Percentiles rank a stretch among this genome's conserved stretches.
Conservation (phyloP, 805 yeast genomes). For the Kazachstania bromeliacearum region DNA sequence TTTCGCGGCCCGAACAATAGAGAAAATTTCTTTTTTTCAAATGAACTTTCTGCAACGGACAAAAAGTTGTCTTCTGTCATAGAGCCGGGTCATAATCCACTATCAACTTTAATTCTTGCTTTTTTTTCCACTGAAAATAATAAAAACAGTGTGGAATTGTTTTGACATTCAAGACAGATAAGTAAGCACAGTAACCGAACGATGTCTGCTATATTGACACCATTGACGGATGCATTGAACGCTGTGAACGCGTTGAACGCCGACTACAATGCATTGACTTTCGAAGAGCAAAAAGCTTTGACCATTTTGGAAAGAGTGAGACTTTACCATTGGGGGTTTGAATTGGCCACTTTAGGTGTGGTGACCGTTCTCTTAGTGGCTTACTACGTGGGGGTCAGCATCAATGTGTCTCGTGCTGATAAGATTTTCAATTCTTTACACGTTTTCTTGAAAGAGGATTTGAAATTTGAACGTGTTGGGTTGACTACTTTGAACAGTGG, state of each 20-base stretch:
- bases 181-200: neutral
- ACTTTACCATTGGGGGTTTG: conserved; percentile 70
- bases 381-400: conserved; percentile 49
- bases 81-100: too few relatives aligned
- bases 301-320: conserved; percentile 48
- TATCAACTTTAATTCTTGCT: too few relatives aligned
- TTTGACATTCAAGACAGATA: too few relatives aligned
- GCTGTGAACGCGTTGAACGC: conserved; percentile 20
- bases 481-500: conserved; percentile 15
- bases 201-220: conserved; percentile 5
- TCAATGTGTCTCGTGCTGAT: conserved; percentile 49
- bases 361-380: conserved; percentile 40
- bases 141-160: too few relatives aligned
- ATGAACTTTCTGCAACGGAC: too few relatives aligned
- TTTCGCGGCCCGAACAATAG: too few relatives aligned
- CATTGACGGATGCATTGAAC: conserved; percentile 3
- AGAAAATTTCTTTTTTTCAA: too few relatives aligned
- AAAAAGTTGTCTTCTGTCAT: too few relatives aligned
- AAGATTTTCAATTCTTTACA: conserved; percentile 42
- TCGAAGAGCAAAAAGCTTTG: conserved; percentile 50
- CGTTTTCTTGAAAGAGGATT: conserved; percentile 48
- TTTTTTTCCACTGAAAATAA: too few relatives aligned
- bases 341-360: conserved; percentile 45
- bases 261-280: conserved; percentile 25
- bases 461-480: conserved; percentile 54